Evolutionary conservation across 805 yeast species (phyloP).

Genomic region (Candida vaughaniae): DNA sequence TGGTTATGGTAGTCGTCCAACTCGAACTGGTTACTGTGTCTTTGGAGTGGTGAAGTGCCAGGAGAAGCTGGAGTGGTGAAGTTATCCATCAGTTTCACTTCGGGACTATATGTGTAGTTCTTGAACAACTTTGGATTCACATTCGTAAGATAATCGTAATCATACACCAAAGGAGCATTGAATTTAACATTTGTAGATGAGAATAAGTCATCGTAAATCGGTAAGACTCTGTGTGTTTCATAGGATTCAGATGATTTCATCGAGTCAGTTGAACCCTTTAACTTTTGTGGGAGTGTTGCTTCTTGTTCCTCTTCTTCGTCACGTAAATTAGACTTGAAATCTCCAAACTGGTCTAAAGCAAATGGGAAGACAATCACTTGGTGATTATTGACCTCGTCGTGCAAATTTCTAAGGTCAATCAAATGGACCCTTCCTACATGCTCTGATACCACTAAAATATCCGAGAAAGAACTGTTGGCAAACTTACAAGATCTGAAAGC

Average conservation of each 20-base stretch:
- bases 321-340: constrained; percentile 15
- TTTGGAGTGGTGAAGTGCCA: constrained; percentile 1
- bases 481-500: constrained; percentile 63
- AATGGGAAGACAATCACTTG: constrained; percentile 72
- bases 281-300: no score
- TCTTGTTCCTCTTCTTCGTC: not conserved
- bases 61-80: constrained; percentile 1
- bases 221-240: constrained; percentile 6
- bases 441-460: constrained; percentile 73
- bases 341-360: constrained; percentile 41
- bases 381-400: constrained; percentile 45
- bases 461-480: constrained; percentile 61
- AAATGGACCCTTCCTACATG: constrained; percentile 87
- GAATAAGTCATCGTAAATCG: constrained; percentile 12
- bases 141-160: constrained; percentile 37
- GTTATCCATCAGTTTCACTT: not conserved
- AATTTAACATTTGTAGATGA: constrained; percentile 10
- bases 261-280: not conserved
- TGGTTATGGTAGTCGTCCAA: not conserved
- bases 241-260: not conserved
- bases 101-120: constrained; percentile 32
- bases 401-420: constrained; percentile 70
- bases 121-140: constrained; percentile 38
- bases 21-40: not conserved
- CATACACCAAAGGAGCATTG: constrained; percentile 42